These are phyloP conservation scores for Lasiodiplodia sp. DNA, from an alignment of 2,329 filamentous ascomycete species.

Conservation along the genomic window DNA sequence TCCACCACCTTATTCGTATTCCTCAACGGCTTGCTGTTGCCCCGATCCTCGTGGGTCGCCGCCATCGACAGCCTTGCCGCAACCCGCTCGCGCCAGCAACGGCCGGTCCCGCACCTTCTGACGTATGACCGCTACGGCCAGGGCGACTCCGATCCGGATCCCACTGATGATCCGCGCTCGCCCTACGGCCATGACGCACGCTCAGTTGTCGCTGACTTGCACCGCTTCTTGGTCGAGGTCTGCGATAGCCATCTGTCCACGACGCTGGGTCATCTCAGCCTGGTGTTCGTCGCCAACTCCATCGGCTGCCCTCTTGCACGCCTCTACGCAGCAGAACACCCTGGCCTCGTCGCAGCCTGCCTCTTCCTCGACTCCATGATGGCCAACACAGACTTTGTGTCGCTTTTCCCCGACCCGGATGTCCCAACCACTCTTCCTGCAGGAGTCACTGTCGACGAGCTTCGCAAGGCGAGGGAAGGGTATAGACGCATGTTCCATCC, in stretches of 20 bases:
- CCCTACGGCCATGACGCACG: constrained; percentile 58
- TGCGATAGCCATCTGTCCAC: constrained; percentile 42
- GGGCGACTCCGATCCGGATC: constrained; percentile 59
- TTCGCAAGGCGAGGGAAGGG: constrained; percentile 45
- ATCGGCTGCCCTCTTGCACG: constrained; percentile 62
- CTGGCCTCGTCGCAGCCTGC: constrained; percentile 54
- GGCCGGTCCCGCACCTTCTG: constrained; percentile 53
- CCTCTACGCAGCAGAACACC: constrained; percentile 58
- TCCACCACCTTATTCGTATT: constrained; percentile 51
- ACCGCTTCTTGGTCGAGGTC: constrained; percentile 53
- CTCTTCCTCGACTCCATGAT: constrained; percentile 66
- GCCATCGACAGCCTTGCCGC: constrained; percentile 43
- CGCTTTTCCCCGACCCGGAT: constrained; percentile 64
- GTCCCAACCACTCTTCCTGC: constrained; percentile 46
- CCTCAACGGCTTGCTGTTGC: constrained; percentile 53
- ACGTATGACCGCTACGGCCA: constrained; percentile 68
- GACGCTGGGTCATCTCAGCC: constrained; percentile 43
- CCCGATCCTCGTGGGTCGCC: constrained; percentile 49
- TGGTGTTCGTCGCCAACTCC: constrained; percentile 60
- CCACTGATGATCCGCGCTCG: constrained; percentile 37
- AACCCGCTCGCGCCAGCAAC: constrained; percentile 36
- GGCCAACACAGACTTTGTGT: constrained; percentile 64
- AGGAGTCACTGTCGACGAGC: constrained; percentile 45
- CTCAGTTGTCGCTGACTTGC: constrained; percentile 54
- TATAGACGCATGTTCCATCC: constrained; percentile 58